phyloP scores from a whole-genome alignment of 2,329 filamentous ascomycete genomes.

The Calonectria henricotiae region DNA sequence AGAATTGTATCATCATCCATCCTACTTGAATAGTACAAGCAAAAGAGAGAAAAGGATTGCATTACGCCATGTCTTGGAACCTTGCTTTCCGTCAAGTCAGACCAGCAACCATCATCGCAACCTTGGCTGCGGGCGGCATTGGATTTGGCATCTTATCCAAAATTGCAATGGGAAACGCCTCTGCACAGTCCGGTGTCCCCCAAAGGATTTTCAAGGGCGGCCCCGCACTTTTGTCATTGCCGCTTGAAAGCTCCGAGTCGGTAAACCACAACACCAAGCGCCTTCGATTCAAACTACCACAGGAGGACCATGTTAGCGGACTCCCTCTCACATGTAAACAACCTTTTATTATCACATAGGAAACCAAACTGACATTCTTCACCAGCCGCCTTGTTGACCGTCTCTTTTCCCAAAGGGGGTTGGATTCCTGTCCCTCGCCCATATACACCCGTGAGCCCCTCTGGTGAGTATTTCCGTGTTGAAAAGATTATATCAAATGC shows the following conservation, averaged over 20 bases:
- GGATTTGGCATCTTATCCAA: conserved; percentile 43
- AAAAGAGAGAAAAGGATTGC: neutral
- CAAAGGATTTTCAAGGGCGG: conserved; percentile 57
- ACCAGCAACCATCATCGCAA: conserved; percentile 47
- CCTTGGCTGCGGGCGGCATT: conserved; percentile 44
- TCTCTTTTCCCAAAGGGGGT: conserved; percentile 72
- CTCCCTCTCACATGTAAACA: conserved; percentile 66
- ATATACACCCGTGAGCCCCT: conserved; percentile 76
- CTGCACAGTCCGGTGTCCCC: conserved; percentile 42
- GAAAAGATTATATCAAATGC: neutral
- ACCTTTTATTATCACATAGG: neutral
- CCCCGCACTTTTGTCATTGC: conserved; percentile 64
- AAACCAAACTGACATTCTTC: conserved; percentile 15
- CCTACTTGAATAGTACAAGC: neutral
- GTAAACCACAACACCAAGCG: conserved; percentile 75
- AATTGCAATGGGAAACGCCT: conserved; percentile 45
- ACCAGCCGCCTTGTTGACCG: conserved; percentile 71
- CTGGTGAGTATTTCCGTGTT: conserved; percentile 58
- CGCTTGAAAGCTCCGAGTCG: conserved; percentile 67
- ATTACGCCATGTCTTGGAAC: conserved; percentile 40
- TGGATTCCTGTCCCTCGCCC: conserved; percentile 76
- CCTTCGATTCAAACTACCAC: conserved; percentile 71
- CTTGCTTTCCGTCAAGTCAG: conserved; percentile 40
- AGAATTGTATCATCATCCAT: neutral
- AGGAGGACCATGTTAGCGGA: conserved; percentile 65